Evolutionary conservation across 2,329 filamentous ascomycete species (phyloP), one percentile per base, ranked within the genome.

Genomic region (Balansia obtecta): DNA sequence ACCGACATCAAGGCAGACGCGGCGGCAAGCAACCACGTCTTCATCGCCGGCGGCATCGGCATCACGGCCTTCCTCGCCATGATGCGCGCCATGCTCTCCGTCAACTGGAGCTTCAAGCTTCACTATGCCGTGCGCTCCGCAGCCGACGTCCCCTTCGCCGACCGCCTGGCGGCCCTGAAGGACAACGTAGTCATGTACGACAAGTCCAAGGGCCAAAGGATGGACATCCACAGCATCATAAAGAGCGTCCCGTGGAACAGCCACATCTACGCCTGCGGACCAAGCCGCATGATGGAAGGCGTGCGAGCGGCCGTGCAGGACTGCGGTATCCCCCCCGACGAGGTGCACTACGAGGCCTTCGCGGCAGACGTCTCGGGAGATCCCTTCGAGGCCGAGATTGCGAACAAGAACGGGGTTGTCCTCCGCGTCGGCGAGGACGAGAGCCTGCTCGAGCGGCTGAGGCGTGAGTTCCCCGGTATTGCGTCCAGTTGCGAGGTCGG

Each of bases 41-140:
- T 84, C 57, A 74, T 86, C 32, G 79, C 73, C 0, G 82, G 77
- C 10, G 82, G 82, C 0, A 79, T 85, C 32, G 82, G 82, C 0
- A 75, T 85, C 53, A 85, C 82, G 1, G 82, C 82, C 0, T 85
- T 85, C 54, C 58, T 85, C 9, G 57, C 67, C 1, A 65, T 79
- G 22, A 58, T 78, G 3, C 63, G 73, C 46, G 48, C 32, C 1
- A 71, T 71, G 52, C 59, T 64, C 15, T 33, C 56, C 4, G 73
- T 75, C 52, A 69, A 79, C 57, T 74, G 65, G 60, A 71, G 72
- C 50, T 73, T 71, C 38, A 66, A 69, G 20, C 62, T 85, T 40
- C 80, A 85, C 63, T 83, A 80, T 53, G 79, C 75, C 0, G 74
- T 83, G 13, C 71, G 75, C 9, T 71, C 68, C 1, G 58, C 60